Percentiles rank a stretch among this genome's conserved stretches.
Evolutionary conservation across 345 rosid genomes (phyloP).

Genomic region (Salix brachista): DNA sequence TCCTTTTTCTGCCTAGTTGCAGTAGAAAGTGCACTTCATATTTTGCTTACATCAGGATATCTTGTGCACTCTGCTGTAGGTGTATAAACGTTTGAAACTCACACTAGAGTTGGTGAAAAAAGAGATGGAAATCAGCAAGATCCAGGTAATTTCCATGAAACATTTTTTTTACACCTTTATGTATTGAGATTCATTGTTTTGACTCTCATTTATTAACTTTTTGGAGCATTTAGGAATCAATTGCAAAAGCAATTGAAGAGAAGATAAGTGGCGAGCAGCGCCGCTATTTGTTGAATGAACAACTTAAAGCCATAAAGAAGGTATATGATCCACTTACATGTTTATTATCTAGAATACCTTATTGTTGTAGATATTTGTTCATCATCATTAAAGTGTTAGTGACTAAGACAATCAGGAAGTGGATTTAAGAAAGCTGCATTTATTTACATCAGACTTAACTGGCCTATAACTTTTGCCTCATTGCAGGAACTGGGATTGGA

Average conservation of each 20-base stretch:
- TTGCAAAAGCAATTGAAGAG: conserved; percentile 98
- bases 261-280: conserved; percentile 98
- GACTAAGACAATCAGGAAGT: neutral
- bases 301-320: conserved; percentile 99
- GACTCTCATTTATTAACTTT: conserved; percentile 8
- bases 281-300: conserved; percentile 93
- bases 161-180: neutral
- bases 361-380: neutral
- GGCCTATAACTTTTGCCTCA: conserved; percentile 14
- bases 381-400: neutral
- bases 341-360: neutral
- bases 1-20: neutral
- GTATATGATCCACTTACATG: conserved; percentile 29
- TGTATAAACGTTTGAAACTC: conserved; percentile 79
- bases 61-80: conserved; percentile 38
- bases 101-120: conserved; percentile 86
- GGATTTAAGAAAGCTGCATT: neutral
- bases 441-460: conserved; percentile 9
- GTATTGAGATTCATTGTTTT: neutral
- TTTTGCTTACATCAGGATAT: neutral
- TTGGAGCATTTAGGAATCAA: conserved; percentile 59
- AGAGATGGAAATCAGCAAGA: conserved; percentile 96
- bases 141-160: conserved; percentile 55
- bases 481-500: conserved; percentile 96
- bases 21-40: neutral